These are phyloP conservation scores for Suhomyces sp. DNA, from an alignment of 805 yeast species.

Conservation along the genomic window DNA sequence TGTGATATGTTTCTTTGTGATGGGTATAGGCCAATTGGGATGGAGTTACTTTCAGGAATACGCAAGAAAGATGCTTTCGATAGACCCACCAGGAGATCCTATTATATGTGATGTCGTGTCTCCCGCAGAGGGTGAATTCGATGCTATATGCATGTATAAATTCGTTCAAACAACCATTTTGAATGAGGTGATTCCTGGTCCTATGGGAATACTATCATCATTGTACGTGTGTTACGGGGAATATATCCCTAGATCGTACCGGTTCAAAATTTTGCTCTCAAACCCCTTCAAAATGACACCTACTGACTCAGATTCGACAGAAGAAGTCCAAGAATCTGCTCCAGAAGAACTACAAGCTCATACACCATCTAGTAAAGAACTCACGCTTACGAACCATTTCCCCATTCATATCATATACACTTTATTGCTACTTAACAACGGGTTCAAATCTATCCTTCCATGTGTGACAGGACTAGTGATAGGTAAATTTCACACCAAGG, in stretches of 20 bases:
- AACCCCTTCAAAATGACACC: slow-evolving; percentile 14
- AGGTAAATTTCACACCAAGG: slow-evolving; percentile 35
- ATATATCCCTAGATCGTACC: slow-evolving; percentile 34
- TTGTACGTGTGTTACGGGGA: slow-evolving; percentile 39
- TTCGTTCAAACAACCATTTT: slow-evolving; percentile 30
- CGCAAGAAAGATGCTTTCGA: slow-evolving; percentile 7
- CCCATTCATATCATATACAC: slow-evolving; percentile 39
- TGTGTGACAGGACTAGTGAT: slow-evolving; percentile 36
- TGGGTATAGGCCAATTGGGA: slow-evolving; percentile 43
- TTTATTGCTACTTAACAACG: slow-evolving; percentile 38
- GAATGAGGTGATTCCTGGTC: slow-evolving; percentile 39
- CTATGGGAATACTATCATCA: slow-evolving; percentile 40
- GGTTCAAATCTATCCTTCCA: slow-evolving; percentile 35
- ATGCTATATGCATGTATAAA: too few relatives aligned
- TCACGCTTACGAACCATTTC: slow-evolving; percentile 37
- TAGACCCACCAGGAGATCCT: too few relatives aligned
- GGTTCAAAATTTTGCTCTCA: slow-evolving; percentile 31
- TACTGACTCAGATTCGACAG: background rate
- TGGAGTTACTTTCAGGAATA: slow-evolving; percentile 12
- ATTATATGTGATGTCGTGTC: slow-evolving; percentile 3
- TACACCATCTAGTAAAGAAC: slow-evolving; percentile 11
- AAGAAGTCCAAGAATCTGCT: background rate
- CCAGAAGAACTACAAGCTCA: background rate
- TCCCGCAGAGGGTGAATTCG: slow-evolving; percentile 2
- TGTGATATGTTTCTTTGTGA: slow-evolving; percentile 33